phyloP scores from a whole-genome alignment of 192 early-diverging fungal species.

The Podila epigama region DNA sequence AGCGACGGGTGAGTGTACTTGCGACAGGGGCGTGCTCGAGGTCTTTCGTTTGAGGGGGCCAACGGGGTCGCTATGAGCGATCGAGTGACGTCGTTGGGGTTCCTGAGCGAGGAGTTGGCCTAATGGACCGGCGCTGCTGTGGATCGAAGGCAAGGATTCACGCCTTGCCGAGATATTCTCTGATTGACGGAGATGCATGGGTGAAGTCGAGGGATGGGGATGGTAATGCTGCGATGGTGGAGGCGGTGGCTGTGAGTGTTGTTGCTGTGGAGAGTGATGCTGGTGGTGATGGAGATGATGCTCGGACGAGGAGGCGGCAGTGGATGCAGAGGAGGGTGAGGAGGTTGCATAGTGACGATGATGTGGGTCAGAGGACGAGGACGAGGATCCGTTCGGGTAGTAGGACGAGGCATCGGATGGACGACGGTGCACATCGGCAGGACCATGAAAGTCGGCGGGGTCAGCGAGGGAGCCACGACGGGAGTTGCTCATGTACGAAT shows the following conservation, averaged over 20 bases:
- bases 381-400: not conserved
- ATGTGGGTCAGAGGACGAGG: slow-evolving; percentile 16
- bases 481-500: slow-evolving; percentile 35
- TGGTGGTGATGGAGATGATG: not conserved
- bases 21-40: slow-evolving; percentile 38
- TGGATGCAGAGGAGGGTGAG: no score
- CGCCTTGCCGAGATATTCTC: slow-evolving; percentile 34
- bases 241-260: not conserved
- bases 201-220: slow-evolving; percentile 40
- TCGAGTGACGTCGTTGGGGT: slow-evolving; percentile 45
- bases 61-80: slow-evolving; percentile 31
- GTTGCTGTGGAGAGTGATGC: slow-evolving; percentile 7
- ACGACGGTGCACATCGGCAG: slow-evolving; percentile 8
- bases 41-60: slow-evolving; percentile 44
- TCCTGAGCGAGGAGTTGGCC: slow-evolving; percentile 46
- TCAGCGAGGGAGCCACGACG: slow-evolving; percentile 38
- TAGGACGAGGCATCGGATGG: slow-evolving; percentile 10
- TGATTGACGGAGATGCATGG: slow-evolving; percentile 47
- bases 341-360: slow-evolving; percentile 17
- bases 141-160: slow-evolving; percentile 46
- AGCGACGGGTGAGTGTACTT: slow-evolving; percentile 32
- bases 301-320: not conserved
- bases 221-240: not conserved
- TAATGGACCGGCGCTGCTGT: slow-evolving; percentile 41
- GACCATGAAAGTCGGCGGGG: slow-evolving; percentile 15